phyloP scores from a whole-genome alignment of 1,284 basidiomycete genomes.

The Filobasidium uniguttulatum region DNA sequence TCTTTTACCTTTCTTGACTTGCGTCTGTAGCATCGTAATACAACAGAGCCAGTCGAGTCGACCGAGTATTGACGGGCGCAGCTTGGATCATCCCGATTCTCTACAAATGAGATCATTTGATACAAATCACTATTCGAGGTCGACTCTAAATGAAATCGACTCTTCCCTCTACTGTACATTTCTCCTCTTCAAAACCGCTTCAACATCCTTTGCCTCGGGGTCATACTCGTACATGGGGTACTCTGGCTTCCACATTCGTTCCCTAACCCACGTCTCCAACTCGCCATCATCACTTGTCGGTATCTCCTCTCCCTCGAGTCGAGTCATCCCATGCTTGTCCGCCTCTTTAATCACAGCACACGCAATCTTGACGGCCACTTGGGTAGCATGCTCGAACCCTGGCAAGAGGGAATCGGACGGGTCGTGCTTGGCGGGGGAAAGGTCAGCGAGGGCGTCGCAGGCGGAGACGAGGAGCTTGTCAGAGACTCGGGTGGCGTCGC shows the following conservation, averaged over 20 bases:
- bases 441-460: slow-evolving; percentile 49
- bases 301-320: slow-evolving; percentile 39
- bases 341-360: slow-evolving; percentile 64
- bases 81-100: too few relatives aligned
- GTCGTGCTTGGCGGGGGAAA: slow-evolving; percentile 56
- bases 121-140: too few relatives aligned
- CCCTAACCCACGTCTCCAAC: slow-evolving; percentile 41
- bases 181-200: too few relatives aligned
- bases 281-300: slow-evolving; percentile 43
- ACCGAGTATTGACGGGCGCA: too few relatives aligned
- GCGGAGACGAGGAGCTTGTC: slow-evolving; percentile 56
- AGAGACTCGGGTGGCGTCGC: slow-evolving; percentile 28
- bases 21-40: too few relatives aligned
- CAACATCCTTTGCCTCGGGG: slow-evolving; percentile 39
- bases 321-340: slow-evolving; percentile 53
- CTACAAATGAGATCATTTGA: too few relatives aligned
- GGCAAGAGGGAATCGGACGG: slow-evolving; percentile 43
- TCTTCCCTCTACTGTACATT: too few relatives aligned
- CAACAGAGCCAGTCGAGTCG: too few relatives aligned
- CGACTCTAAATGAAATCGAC: too few relatives aligned
- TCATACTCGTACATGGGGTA: slow-evolving; percentile 55
- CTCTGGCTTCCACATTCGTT: slow-evolving; percentile 38
- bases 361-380: slow-evolving; percentile 60
- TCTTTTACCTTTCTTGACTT: too few relatives aligned
- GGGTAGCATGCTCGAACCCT: slow-evolving; percentile 27